Evolutionary conservation across 306 rosid species (phyloP), one percentile per base, ranked within the genome.

Genomic region (Erythrophleum fordii): DNA sequence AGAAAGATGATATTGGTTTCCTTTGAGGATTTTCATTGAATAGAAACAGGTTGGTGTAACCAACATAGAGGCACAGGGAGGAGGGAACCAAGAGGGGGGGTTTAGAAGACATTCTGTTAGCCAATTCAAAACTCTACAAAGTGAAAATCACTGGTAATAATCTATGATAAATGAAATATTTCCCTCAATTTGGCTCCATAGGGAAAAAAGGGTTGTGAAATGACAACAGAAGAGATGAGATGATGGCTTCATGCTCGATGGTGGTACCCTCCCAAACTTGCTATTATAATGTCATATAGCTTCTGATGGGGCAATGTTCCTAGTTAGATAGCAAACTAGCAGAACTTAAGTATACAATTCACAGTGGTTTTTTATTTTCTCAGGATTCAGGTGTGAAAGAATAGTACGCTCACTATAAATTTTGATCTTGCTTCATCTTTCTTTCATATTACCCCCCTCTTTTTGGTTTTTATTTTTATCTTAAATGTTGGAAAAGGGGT

Each of bases 21-120:
- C 13, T 67, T 67, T 71, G 34, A 13, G 52, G 46, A 65, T 65
- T 34, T 76, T 77, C 65, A 48, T 48, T 22, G 60, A 64, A 56
- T 73, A 48, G 11, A 64, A 64, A 52, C 71, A 22, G 11, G 67
- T n/a, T 49, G 25, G 81, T 35, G 28, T 51, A 64, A 77, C 74
- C 28, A 35, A 66, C 51, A 65, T n/a, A 23, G 39, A 9, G 16
- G 20, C 31, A 48, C 16, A 8, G 53, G 53, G 5, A 48, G 53
- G 20, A 14, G 53, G 53, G 53, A 62, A 62, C 56, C 22, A 7
- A 18, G 4, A 31, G 34, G 34, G 34, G 56, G 22, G 13, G 61
- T 4, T 17, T 7, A 52, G 31, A 25, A 56, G 31, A 23, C 6
- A 23, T 8, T 22, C 16, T 61, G 68, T 29, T 61, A 16, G 14